Conservation (phyloP, 768 basidiomycete species). For the Leucocoprinus leucothites region DNA sequence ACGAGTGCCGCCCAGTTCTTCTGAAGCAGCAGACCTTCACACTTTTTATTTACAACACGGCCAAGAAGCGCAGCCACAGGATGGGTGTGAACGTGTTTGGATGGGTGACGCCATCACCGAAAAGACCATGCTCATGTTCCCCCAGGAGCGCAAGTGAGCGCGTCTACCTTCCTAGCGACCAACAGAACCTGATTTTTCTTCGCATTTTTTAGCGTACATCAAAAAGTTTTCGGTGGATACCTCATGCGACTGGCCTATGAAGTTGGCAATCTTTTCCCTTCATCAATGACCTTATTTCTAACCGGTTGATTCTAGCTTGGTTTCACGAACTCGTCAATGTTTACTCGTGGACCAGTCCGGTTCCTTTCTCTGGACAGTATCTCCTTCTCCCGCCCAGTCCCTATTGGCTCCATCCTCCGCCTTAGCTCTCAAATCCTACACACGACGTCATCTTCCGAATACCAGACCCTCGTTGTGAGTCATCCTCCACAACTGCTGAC, state of each 20-base stretch:
- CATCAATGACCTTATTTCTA: not conserved
- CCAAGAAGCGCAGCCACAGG: constrained; percentile 25
- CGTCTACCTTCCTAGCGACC: not conserved
- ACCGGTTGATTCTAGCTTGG: constrained; percentile 47
- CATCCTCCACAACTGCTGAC: not conserved
- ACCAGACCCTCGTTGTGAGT: constrained; percentile 60
- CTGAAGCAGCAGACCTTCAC: constrained; percentile 69
- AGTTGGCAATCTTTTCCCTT: constrained; percentile 26
- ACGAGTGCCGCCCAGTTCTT: constrained; percentile 69
- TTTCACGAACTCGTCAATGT: constrained; percentile 66
- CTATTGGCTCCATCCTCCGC: constrained; percentile 79
- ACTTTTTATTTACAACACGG: constrained; percentile 62
- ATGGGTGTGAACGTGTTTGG: constrained; percentile 48
- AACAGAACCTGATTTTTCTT: not conserved
- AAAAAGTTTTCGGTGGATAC: constrained; percentile 80
- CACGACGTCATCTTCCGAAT: constrained; percentile 45
- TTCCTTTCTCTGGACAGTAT: constrained; percentile 82
- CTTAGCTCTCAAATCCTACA: constrained; percentile 70
- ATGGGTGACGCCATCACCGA: constrained; percentile 74
- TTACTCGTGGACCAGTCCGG: constrained; percentile 61
- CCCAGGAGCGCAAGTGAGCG: constrained; percentile 77
- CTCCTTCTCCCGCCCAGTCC: constrained; percentile 75
- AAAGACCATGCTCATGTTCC: constrained; percentile 76
- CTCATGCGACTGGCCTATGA: constrained; percentile 70
- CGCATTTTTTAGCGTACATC: constrained; percentile 54